Evolutionary conservation across 352 stramenopile genomes (phyloP), one percentile per base, ranked within the genome.

Genomic region (Phytophthora megakarya): DNA sequence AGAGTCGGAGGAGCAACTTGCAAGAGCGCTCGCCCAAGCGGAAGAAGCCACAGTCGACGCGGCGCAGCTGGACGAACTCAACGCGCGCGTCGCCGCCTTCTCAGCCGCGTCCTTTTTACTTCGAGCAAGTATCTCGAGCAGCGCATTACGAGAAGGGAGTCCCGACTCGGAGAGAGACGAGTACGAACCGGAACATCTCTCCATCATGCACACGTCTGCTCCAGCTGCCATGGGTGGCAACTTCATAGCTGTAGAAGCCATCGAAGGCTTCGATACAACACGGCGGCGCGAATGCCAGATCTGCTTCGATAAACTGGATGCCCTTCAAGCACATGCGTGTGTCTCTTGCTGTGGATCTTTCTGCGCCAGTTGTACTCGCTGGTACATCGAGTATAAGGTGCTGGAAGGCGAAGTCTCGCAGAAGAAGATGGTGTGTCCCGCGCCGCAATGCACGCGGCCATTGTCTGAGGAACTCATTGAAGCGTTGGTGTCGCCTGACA

Each of bases 311-410:
- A 75, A 69, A 26, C 61, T 90, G 47, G 78, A 88, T 19, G 60
- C 66, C 5, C 32, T 76, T 13, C 70, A 85, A 28, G 48, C 65
- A 3, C 78, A 90, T 38, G 70, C 71, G 39, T 93, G 84, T 44
- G 19, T 60, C 10, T 52, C 58, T 16, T 93, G 84, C 60, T 51
- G 48, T 46, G 61, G 58, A 19, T 66, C 71, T 5, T 90, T 87
- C 67, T 93, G 84, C 44, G 54, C 58, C 21, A 81, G 67, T 38
- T 93, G 84, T 71, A 82, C 80, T 42, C 74, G 79, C 42, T 86
- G 75, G 78, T 93, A 91, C 65, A 78, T 93, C 26, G 73, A 88
- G 55, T 84, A 79, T 70, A 93, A 93, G 70, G 80, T 93, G 47
- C 60, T 81, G 30, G 84, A 93, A 49, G 84, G 84, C 22, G 81